These are phyloP conservation scores for Fusarium hostae DNA, from an alignment of 2,329 filamentous ascomycete species.

Conservation along the genomic window DNA sequence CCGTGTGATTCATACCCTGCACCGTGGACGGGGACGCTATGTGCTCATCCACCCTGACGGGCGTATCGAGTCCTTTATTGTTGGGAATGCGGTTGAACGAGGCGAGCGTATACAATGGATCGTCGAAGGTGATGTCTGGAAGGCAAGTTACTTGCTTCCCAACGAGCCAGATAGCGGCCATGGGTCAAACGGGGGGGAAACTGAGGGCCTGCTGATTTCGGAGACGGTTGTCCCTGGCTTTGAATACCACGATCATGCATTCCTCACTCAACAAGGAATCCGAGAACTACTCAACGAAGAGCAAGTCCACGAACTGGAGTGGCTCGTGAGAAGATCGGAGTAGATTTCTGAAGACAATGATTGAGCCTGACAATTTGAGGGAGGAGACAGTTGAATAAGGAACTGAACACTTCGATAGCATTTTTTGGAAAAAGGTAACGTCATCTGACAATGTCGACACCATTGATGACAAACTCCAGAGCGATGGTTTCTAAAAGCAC, in stretches of 20 bases:
- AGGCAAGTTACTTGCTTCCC: conserved; percentile 68
- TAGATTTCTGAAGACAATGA: background rate
- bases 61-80: conserved; percentile 71
- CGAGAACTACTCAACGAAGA: conserved; percentile 62
- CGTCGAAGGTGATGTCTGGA: conserved; percentile 75
- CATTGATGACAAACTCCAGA: no score
- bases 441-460: background rate
- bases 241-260: conserved; percentile 74
- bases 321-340: conserved; percentile 51
- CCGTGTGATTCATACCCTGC: conserved; percentile 72
- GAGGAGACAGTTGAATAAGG: background rate
- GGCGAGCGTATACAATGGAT: conserved; percentile 76
- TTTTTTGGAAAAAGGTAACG: background rate
- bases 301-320: conserved; percentile 59
- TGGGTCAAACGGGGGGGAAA: conserved; percentile 49
- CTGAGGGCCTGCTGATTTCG: conserved; percentile 69
- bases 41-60: conserved; percentile 70
- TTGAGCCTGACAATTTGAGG: background rate
- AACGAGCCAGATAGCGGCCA: conserved; percentile 3
- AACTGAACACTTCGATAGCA: background rate
- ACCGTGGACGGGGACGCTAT: conserved; percentile 71
- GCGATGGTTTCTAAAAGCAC: background rate
- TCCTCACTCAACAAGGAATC: conserved; percentile 64
- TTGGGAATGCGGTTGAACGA: conserved; percentile 65
- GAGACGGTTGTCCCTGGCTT: conserved; percentile 77